phyloP scores from a whole-genome alignment of 768 basidiomycete species.

The Ephemerocybe angulata region DNA sequence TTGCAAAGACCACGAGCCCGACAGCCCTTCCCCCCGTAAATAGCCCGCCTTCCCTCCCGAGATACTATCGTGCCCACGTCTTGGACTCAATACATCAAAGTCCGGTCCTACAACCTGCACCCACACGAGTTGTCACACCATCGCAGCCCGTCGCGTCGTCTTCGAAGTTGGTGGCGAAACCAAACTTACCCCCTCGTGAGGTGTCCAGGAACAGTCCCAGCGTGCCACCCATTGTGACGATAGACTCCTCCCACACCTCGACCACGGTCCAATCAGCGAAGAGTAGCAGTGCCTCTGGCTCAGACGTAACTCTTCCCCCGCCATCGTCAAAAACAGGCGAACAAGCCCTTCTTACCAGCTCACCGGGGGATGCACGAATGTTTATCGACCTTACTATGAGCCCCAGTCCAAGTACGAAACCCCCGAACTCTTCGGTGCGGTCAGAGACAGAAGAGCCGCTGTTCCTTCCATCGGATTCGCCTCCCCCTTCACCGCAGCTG shows the following conservation, averaged over 20 bases:
- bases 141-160: background rate
- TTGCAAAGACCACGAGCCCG: too few relatives aligned
- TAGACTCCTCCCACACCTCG: background rate
- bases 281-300: too few relatives aligned
- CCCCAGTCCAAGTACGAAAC: slow-evolving; percentile 3
- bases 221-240: slow-evolving; percentile 16
- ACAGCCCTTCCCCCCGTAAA: too few relatives aligned
- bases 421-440: too few relatives aligned
- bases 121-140: too few relatives aligned
- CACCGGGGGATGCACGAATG: background rate
- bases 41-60: too few relatives aligned
- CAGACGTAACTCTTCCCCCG: background rate
- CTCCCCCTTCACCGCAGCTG: slow-evolving; percentile 31
- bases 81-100: too few relatives aligned
- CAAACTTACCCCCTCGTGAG: too few relatives aligned
- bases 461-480: slow-evolving; percentile 41
- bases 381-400: background rate
- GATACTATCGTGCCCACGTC: too few relatives aligned
- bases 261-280: background rate
- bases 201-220: background rate
- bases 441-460: slow-evolving; percentile 32
- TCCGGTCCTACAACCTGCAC: too few relatives aligned
- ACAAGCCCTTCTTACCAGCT: background rate
- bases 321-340: background rate
- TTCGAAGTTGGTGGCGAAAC: background rate